Base-by-base conservation (phyloP, 441 rosid species). In the Aleurites moluccanus region DNA sequence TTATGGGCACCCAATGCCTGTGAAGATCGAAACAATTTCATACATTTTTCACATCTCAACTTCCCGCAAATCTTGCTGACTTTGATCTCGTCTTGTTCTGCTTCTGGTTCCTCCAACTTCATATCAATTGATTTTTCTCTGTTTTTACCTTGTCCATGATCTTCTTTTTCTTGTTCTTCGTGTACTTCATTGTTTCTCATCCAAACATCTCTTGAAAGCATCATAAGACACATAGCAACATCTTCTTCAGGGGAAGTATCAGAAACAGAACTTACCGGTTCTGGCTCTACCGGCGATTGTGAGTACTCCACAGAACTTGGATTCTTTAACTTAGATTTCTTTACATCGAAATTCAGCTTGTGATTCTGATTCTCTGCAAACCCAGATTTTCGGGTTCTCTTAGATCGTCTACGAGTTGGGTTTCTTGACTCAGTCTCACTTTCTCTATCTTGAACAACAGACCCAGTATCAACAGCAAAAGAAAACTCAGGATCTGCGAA, bases 121-220 rank as follows among this genome's bases (percentile, higher is more conserved):
- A 64, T 33, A 64, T 75, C 81, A 1, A 77, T 75, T 47, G 76
- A 65, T 64, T 57, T 74, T 73, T 79, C 83, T 52, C 75, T 78
- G 1, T 62, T 59, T 59, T 67, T 66, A 30, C 27, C 13, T 47
- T 56, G 57, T 75, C 59, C 30, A 23, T 44, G 53, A 15, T 35
- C 42, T 64, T 42, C 75, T 62, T 52, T 11, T 57, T 20, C 73
- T 73, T 78, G 80, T 71, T 61, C 83, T 66, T 23, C 14, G 72
- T 25, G 18, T 68, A 38, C 83, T 57, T 69, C 75, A 5, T 35
- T 67, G 63, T 64, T 80, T 78, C 33, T 72, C 77, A 77, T 77
- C 85, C 97, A 88, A 68, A 79, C 89, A 79, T 90, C 98, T 68
- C 97, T 87, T 4, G 97, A 91, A 20, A 95, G 88, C 98, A 92